Evolutionary conservation across 2,329 filamentous ascomycete species (phyloP), one percentile per base, ranked within the genome.

Genomic region (Sporothrix brasiliensis): DNA sequence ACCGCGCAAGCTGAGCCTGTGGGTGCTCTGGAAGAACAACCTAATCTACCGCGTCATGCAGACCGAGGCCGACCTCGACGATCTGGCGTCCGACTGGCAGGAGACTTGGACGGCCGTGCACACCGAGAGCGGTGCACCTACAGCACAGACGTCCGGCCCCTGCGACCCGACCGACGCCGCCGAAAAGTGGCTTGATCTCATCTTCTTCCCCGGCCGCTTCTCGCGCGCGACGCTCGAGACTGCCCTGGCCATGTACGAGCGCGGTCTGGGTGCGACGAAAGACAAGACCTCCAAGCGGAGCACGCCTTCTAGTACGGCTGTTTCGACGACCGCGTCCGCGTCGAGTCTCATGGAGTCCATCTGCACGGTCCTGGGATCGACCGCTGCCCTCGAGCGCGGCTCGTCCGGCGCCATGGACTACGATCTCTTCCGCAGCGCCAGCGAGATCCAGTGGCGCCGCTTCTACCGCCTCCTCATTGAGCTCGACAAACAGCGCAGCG

Each of bases 381-480:
- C 91, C 13, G 88, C 92, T 16, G 84, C 87, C 0, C 81, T 94
- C 49, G 85, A 87, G 58, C 88, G 88, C 69, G 83, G 82, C 41
- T 81, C 87, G 11, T 85, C 88, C 16, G 88, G 88, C 16, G 86
- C 86, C 39, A 88, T 92, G 79, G 91, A 96, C 76, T 92, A 92
- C 75, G 88, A 91, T 30, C 86, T 89, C 70, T 95, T 94, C 77
- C 87, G 91, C 70, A 82, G 84, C 47, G 89, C 92, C 44, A 89
- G 91, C 68, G 91, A 95, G 77, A 85, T 87, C 13, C 93, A 97
- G 78, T 99, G 95, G 95, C 89, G 91, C 73, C 88, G 92, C 67
- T 97, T 97, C 79, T 97, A 93, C 81, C 89, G 93, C 44, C 85
- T 98, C 21, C 85, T 97, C 21, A 85, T 92, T 14, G 94, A 97